Evolutionary conservation across 1,284 basidiomycete genomes (phyloP), one percentile per base, ranked within the genome.

Genomic region (Entoloma clypeatum): DNA sequence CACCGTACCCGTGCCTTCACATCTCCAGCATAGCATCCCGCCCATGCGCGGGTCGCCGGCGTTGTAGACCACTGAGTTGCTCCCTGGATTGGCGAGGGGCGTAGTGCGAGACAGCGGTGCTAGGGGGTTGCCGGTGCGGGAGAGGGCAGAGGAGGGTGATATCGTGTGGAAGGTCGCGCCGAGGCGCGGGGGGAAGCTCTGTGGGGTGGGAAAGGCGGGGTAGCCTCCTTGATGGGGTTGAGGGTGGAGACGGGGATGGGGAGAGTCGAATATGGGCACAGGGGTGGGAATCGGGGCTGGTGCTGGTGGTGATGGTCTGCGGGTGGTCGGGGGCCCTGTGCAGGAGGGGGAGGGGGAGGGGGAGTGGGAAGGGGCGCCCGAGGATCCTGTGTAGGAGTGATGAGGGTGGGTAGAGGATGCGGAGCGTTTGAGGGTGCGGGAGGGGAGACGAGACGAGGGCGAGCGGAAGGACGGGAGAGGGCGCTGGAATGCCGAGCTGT

Each of bases 21-120:
- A 89, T 24, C 70, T 65, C 75, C 72, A 77, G 57, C 86, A 89
- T 44, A 74, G 42, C 29, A 62, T 52, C 0, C 86, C 86, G 1
- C 86, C 86, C 7, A 87, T 64, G 31, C 84, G 61, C n/a, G 80
- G 67, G 56, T 89, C 86, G 2, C 86, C 86, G 0, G 86, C 72
- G 1, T 50, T 47, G 42, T 79, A 72, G 9, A 83, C 72, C 1
- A 71, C 43, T 8, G 73, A 57, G 5, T 69, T n/a, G n/a, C n/a
- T n/a, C n/a, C n/a, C n/a, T n/a, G n/a, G n/a, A n/a, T n/a, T n/a
- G n/a, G n/a, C n/a, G n/a, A n/a, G n/a, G n/a, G n/a, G n/a, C n/a
- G n/a, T n/a, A n/a, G n/a, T n/a, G n/a, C n/a, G n/a, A n/a, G n/a
- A n/a, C n/a, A n/a, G n/a, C n/a, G n/a, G n/a, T n/a, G n/a, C n/a